Base-by-base conservation (phyloP, 2,329 filamentous ascomycete genomes). In the Elsinoe ampelina region DNA sequence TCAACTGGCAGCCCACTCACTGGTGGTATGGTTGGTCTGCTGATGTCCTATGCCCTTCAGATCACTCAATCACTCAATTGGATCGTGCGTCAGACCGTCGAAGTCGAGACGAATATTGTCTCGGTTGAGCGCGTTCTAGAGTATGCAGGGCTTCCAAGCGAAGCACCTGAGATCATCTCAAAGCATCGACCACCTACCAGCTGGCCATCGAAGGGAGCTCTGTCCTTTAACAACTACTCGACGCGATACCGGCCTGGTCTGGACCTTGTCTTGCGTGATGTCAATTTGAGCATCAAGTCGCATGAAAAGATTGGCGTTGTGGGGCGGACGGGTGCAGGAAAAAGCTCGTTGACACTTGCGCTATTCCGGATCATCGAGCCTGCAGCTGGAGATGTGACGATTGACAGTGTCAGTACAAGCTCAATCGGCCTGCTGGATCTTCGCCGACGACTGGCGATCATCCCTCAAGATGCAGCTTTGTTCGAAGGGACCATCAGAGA, bases 51-150 rank as follows among this genome's bases (percentile, higher is more conserved):
- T 73, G 93, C 91, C 38, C 80, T 98, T 61, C 89, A 96, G 74
- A 97, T 98, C 67, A 98, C 93, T 1, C 88, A 92, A 63, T 95
- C 91, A 35, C 80, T 98, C 66, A 98, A 97, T 76, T 98, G 93
- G 93, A 96, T 98, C 67, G 93, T 98, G 54, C 84, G 95, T 58
- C 93, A 98, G 73, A 96, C 91, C 0, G 93, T 98, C 34, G 95
- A 98, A 72, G 93, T 98, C n/a, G 95, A 98, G 77, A 97, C 92
- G n/a, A 98, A 98, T 72, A 98, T 98, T 67, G 92, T 98, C 45
- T 95, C 92, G 8, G 93, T 98, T 36, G 93, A 98, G 78, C 87
- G 93, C 67, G 91, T 98, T 48, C 83, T 98, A 51, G 95, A 98
- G 72, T 98, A 98, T 73, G 89, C 92, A 58, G 80, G 82, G 52